phyloP scores from a whole-genome alignment of 129 eudicot species.

The Tanacetum coccineum region DNA sequence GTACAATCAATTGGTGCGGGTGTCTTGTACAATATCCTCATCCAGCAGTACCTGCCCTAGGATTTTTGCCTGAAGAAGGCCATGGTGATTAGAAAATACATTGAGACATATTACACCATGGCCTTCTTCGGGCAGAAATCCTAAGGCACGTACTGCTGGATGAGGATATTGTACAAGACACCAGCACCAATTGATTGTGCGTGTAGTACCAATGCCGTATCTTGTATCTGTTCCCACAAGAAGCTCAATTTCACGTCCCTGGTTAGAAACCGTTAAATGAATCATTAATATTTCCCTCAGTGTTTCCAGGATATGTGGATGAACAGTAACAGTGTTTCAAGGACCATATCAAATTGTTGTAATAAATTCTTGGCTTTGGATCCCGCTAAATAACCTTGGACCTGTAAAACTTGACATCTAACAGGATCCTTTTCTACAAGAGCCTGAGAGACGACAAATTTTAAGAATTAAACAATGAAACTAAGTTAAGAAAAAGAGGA shows the following conservation, averaged over 20 bases:
- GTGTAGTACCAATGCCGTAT: constrained; percentile 87
- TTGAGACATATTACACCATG: too few relatives aligned
- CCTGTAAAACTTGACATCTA: constrained; percentile 84
- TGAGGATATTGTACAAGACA: constrained; percentile 83
- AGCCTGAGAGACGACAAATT: constrained; percentile 38
- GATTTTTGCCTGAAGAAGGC: constrained; percentile 19
- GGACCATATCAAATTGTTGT: constrained; percentile 89
- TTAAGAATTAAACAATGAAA: too few relatives aligned
- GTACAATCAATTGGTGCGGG: constrained; percentile 88
- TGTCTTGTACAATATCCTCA: constrained; percentile 83
- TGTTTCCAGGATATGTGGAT: not conserved
- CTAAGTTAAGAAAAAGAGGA: too few relatives aligned
- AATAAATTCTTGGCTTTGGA: constrained; percentile 76
- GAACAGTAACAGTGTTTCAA: constrained; percentile 40
- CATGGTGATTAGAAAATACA: too few relatives aligned
- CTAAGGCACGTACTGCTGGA: constrained; percentile 85
- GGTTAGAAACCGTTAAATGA: constrained; percentile 19
- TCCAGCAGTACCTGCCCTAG: constrained; percentile 86
- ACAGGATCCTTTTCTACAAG: constrained; percentile 87
- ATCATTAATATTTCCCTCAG: not conserved
- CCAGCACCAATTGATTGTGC: constrained; percentile 87
- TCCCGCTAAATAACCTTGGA: constrained; percentile 91
- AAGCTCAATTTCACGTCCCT: constrained; percentile 77
- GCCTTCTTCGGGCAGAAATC: constrained; percentile 20
- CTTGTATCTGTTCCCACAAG: constrained; percentile 89